These are phyloP conservation scores for Fraxinus ornus DNA, from an alignment of 305 asterid genomes.

Conservation along the genomic window DNA sequence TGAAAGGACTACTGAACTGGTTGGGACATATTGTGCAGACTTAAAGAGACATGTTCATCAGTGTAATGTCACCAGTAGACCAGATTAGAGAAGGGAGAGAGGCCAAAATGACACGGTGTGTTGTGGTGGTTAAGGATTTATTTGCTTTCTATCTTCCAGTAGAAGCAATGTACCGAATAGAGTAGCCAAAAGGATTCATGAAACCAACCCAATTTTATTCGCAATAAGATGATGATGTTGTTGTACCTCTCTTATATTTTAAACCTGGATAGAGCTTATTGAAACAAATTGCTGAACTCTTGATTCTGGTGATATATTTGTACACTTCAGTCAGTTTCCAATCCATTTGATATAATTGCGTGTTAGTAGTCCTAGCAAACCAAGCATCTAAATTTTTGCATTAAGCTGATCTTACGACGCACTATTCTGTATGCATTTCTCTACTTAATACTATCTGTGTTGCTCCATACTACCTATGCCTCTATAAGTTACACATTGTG, in stretches of 20 bases:
- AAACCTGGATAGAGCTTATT: not conserved
- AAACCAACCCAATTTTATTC: not conserved
- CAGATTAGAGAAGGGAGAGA: not conserved
- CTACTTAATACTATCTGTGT: not conserved
- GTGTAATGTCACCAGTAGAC: not conserved
- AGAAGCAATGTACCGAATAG: not conserved
- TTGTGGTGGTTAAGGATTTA: not conserved
- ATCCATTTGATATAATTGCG: not conserved
- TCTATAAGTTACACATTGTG: not conserved
- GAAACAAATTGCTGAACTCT: not conserved
- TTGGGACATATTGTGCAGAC: not conserved
- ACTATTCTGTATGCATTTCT: not conserved
- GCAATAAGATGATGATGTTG: not conserved
- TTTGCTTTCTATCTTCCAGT: not conserved
- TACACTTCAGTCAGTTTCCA: not conserved
- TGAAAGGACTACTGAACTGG: not conserved
- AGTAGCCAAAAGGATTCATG: not conserved
- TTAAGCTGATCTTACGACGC: not conserved
- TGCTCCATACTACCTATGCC: not conserved
- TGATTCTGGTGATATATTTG: conserved; percentile 1
- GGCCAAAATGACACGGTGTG: not conserved
- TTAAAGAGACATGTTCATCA: not conserved
- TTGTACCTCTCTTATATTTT: not conserved
- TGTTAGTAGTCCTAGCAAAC: conserved; percentile 4
- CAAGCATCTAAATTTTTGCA: conserved; percentile 2